These are phyloP conservation scores for Boletus sensibilis DNA, from an alignment of 768 basidiomycete genomes.

Conservation along the genomic window DNA sequence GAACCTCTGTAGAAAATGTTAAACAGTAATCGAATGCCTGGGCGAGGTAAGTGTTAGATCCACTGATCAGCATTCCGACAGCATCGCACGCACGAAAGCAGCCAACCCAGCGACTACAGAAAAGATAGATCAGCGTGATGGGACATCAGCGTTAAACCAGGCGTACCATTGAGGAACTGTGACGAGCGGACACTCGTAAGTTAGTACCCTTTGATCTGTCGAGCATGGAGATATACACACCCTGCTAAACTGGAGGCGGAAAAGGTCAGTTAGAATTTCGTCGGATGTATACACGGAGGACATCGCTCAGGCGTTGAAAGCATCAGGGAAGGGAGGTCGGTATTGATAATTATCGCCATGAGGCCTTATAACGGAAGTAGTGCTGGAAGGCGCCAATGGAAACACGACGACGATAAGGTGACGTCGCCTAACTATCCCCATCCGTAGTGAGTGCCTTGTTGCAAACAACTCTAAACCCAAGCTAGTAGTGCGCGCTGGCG, in stretches of 20 bases:
- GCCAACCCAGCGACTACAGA: conserved; percentile 20
- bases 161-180: conserved; percentile 22
- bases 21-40: conserved; percentile 26
- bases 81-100: conserved; percentile 10
- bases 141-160: not conserved
- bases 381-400: not conserved
- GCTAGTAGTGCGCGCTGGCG: too few species aligned
- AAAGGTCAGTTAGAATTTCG: conserved; percentile 8
- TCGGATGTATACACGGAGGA: not conserved
- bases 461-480: too few species aligned
- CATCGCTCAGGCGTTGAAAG: conserved; percentile 4
- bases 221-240: conserved; percentile 1
- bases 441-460: too few species aligned
- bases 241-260: conserved; percentile 23
- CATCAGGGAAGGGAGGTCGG: not conserved
- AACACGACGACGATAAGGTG: too few species aligned
- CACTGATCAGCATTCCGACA: not conserved
- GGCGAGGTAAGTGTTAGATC: not conserved
- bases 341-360: not conserved
- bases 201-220: not conserved
- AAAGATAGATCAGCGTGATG: not conserved
- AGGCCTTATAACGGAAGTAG: conserved; percentile 5
- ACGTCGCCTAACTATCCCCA: too few species aligned
- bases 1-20: conserved; percentile 24
- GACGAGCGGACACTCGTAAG: not conserved